phyloP scores from a whole-genome alignment of 768 basidiomycete species.

The Pulveroboletus sp. region DNA sequence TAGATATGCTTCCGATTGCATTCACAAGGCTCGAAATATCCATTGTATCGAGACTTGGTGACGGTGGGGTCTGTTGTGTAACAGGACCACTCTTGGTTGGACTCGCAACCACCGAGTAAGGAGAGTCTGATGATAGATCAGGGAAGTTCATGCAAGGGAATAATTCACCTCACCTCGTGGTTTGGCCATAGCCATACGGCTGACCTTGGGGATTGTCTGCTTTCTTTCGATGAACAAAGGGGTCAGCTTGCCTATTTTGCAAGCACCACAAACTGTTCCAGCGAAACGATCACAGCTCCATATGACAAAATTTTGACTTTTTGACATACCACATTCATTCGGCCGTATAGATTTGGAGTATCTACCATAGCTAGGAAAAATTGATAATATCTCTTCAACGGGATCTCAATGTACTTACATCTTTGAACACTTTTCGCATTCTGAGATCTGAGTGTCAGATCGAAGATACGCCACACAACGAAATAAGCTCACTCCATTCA shows the following conservation, averaged over 20 bases:
- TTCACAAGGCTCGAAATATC: conserved; percentile 10
- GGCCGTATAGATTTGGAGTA: conserved; percentile 71
- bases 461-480: background rate
- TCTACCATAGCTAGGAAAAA: conserved; percentile 58
- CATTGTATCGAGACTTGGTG: background rate
- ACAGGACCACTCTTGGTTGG: background rate
- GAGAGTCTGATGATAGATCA: conserved; percentile 18
- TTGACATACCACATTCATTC: conserved; percentile 56
- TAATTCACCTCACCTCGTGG: conserved; percentile 39
- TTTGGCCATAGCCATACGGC: conserved; percentile 43
- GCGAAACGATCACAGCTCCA: background rate
- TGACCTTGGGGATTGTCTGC: conserved; percentile 34
- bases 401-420: conserved; percentile 39
- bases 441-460: conserved; percentile 33
- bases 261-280: conserved; percentile 60
- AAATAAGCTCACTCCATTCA: conserved; percentile 58
- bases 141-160: background rate
- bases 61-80: background rate
- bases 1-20: conserved; percentile 11
- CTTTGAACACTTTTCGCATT: conserved; percentile 62
- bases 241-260: conserved; percentile 55
- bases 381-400: conserved; percentile 4
- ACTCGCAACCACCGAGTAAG: background rate
- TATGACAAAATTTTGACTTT: background rate
- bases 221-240: conserved; percentile 51